Evolutionary conservation across 2,329 filamentous ascomycete species (phyloP), one percentile per base, ranked within the genome.

Genomic region (Alternaria postmessia): DNA sequence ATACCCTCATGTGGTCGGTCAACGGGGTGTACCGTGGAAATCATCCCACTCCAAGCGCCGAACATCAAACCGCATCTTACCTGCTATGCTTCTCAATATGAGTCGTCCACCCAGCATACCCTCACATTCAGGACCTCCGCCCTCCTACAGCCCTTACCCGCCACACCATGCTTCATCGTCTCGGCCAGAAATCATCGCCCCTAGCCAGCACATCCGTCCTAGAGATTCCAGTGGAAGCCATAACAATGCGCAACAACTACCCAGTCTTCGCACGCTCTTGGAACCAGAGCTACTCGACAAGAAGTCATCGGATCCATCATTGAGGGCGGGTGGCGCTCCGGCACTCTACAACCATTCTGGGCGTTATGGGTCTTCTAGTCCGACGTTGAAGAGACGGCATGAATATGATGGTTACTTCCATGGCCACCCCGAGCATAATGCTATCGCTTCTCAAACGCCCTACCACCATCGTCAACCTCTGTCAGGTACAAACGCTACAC

Each of bases 41-140:
- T 63, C 65, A 68, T 72, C 70, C 70, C 63, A 69, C 70, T 64
- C 67, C 68, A 63, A 67, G 55, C 67, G 61, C 63, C 63, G 65
- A 71, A 66, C 69, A 48, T 66, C 70, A 59, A 70, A 55, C 62
- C 55, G 63, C 64, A 61, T 65, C 59, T 64, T 47, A 49, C 67
- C 65, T 71, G 68, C 66, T 62, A 77, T 76, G 73, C 70, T 77
- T 72, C 91, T 91, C 51, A 84, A 90, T 41, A 93, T 96, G 68
- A 92, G 96, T 72, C 93, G 92, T 22, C 91, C 96, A 76, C 85
- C 85, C 2, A 93, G 96, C 56, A 96, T 96, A 75, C 92, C 93
- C 1, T 91, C 92, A 71, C 96, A 93, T 91, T 69, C 71, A 63
- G 73, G 70, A 30, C 73, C 73, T 66, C 67, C 70, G 38, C 59